These are phyloP conservation scores for Tylopilus orsonianus DNA, from an alignment of 1,284 basidiomycete genomes.

Conservation along the genomic window DNA sequence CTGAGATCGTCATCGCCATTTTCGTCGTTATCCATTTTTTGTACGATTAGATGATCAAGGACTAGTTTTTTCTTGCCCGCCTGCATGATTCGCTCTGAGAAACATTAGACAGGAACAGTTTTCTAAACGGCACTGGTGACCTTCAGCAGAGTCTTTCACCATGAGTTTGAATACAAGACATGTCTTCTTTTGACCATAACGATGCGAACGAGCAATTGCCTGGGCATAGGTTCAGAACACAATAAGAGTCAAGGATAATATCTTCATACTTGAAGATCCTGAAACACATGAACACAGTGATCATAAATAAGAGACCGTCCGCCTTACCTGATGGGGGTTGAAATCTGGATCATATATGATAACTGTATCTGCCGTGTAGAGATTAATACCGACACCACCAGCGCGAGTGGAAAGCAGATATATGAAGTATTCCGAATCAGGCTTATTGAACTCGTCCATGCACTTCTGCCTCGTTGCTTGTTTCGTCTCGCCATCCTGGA, in stretches of 20 bases:
- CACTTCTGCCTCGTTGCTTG: conserved; percentile 86
- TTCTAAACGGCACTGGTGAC: conserved; percentile 37
- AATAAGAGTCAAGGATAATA: conserved; percentile 6
- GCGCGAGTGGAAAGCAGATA: conserved; percentile 94
- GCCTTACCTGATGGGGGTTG: conserved; percentile 85
- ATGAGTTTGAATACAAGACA: conserved; percentile 91
- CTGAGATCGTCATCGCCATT: conserved; percentile 71
- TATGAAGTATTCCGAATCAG: conserved; percentile 84
- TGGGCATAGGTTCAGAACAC: conserved; percentile 34
- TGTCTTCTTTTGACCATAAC: conserved; percentile 79
- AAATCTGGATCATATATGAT: conserved; percentile 94
- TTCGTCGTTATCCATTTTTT: conserved; percentile 85
- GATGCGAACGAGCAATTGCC: conserved; percentile 89
- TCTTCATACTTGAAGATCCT: conserved; percentile 68
- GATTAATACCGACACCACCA: conserved; percentile 94
- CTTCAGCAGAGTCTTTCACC: conserved; percentile 88
- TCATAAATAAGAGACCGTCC: neutral
- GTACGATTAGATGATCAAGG: conserved; percentile 89
- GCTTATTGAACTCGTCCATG: conserved; percentile 92
- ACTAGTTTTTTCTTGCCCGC: conserved; percentile 89
- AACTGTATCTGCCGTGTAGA: conserved; percentile 87
- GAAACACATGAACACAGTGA: conserved; percentile 8
- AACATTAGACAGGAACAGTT: conserved; percentile 6
- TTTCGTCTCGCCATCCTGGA: conserved; percentile 88
- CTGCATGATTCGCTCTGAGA: conserved; percentile 80